Conservation (phyloP, 2,329 filamentous ascomycete genomes). For the Stachybotrys chartarum region DNA sequence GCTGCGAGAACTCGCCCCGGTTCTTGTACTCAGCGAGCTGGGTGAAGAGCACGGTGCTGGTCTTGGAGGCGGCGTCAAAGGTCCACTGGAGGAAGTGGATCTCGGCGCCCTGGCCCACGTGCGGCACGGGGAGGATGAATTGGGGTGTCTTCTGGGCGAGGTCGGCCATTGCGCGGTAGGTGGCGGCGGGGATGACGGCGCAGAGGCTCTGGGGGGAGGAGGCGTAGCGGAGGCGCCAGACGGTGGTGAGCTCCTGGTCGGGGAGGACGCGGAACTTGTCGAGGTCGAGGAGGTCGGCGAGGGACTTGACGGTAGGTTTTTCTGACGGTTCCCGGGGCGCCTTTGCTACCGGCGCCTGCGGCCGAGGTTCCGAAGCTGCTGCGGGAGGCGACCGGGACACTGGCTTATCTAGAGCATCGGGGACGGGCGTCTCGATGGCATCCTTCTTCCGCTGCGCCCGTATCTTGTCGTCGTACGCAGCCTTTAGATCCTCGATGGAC, state of each 20-base stretch:
- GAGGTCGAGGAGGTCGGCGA: conserved; percentile 61
- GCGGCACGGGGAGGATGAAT: conserved; percentile 85
- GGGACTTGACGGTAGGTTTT: conserved; percentile 33
- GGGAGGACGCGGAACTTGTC: conserved; percentile 68
- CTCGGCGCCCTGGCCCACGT: conserved; percentile 63
- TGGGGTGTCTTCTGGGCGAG: conserved; percentile 71
- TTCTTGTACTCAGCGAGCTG: conserved; percentile 90
- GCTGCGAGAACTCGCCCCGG: conserved; percentile 79
- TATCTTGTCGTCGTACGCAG: conserved; percentile 82
- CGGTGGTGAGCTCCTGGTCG: conserved; percentile 70
- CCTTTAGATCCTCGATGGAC: conserved; percentile 69
- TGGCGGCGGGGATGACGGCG: conserved; percentile 66
- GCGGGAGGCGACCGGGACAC: conserved; percentile 25
- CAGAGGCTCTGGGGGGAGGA: conserved; percentile 68
- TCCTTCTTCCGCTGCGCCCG: conserved; percentile 61
- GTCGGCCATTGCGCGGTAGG: conserved; percentile 65
- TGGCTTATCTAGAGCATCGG: conserved; percentile 27
- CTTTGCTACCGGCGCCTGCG: conserved; percentile 3
- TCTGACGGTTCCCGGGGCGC: conserved; percentile 3
- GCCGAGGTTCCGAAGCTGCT: conserved; percentile 15
- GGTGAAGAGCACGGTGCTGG: conserved; percentile 81
- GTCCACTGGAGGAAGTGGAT: conserved; percentile 97
- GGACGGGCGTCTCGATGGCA: conserved; percentile 35
- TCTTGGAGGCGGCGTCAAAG: conserved; percentile 61
- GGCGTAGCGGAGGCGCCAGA: conserved; percentile 88